These are phyloP conservation scores for Lizanozyma gosingica DNA, from an alignment of 1,139 yeast species.

Conservation along the genomic window DNA sequence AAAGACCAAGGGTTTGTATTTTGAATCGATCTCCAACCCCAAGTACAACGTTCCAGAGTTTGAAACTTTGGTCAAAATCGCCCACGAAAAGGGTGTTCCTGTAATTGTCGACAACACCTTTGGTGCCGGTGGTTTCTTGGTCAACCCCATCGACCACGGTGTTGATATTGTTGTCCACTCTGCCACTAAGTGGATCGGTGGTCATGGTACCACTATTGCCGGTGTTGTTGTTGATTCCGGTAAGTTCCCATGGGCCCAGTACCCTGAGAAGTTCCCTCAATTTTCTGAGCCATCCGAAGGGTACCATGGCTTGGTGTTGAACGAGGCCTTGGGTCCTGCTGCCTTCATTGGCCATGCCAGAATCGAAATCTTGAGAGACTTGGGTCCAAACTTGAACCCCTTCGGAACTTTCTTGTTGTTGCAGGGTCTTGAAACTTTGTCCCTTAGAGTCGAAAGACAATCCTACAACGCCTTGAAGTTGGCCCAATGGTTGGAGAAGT, in stretches of 20 bases:
- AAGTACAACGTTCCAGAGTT: conserved; percentile 89
- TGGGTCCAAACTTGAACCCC: conserved; percentile 86
- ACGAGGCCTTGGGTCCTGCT: conserved; percentile 70
- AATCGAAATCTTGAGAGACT: conserved; percentile 81
- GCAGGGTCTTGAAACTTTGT: conserved; percentile 90
- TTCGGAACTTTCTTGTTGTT: conserved; percentile 77
- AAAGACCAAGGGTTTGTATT: conserved; percentile 80
- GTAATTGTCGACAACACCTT: conserved; percentile 95
- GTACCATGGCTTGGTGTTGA: conserved; percentile 79
- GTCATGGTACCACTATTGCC: conserved; percentile 93
- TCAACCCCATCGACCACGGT: conserved; percentile 81
- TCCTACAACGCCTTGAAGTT: conserved; percentile 74
- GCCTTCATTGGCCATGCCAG: conserved; percentile 79
- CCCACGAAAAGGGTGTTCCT: conserved; percentile 85
- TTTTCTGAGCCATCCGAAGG: conserved; percentile 87
- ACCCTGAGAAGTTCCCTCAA: conserved; percentile 85
- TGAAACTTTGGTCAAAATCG: conserved; percentile 63
- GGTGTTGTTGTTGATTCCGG: conserved; percentile 90
- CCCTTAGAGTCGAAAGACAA: conserved; percentile 90
- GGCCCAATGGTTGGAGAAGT: conserved; percentile 66
- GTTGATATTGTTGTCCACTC: conserved; percentile 84
- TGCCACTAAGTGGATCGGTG: conserved; percentile 98
- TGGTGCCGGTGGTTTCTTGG: conserved; percentile 91
- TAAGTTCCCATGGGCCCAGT: conserved; percentile 81
- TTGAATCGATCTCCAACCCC: conserved; percentile 93